These are phyloP conservation scores for Trapa bicornis DNA, from an alignment of 345 rosid genomes.

Conservation along the genomic window DNA sequence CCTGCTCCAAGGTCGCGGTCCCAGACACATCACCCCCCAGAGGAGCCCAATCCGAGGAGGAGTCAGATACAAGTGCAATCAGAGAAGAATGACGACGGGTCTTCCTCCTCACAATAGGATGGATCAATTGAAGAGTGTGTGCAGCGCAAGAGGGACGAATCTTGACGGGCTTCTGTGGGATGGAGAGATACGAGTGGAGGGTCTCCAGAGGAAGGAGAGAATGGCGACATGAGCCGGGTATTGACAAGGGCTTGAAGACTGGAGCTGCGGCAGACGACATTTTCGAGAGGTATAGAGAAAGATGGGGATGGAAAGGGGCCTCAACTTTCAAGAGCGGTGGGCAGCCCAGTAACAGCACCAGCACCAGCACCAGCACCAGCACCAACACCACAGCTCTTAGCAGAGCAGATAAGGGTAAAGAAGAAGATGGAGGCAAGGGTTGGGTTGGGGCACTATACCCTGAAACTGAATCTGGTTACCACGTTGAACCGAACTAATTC, in stretches of 20 bases:
- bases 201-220: constrained; percentile 36
- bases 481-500: too few relatives aligned
- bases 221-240: constrained; percentile 41
- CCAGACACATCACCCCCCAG: constrained; percentile 32
- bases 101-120: constrained; percentile 17
- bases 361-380: too few relatives aligned
- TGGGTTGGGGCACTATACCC: too few relatives aligned
- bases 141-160: constrained; percentile 18
- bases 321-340: not conserved
- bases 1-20: constrained; percentile 15
- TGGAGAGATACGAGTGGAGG: constrained; percentile 22
- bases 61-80: constrained; percentile 41
- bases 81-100: constrained; percentile 24
- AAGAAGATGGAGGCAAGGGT: too few relatives aligned
- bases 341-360: too few relatives aligned
- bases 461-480: too few relatives aligned
- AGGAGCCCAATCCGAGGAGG: constrained; percentile 34
- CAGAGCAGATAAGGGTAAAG: constrained; percentile 2
- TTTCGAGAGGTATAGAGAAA: constrained; percentile 4
- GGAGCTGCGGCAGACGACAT: constrained; percentile 37
- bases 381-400: not conserved
- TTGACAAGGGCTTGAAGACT: constrained; percentile 40
- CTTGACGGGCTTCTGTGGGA: constrained; percentile 12
- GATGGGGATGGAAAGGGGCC: not conserved
- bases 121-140: constrained; percentile 6